These are phyloP conservation scores for Cicer chorassanicum DNA, from an alignment of 306 rosid genomes.

Conservation along the genomic window DNA sequence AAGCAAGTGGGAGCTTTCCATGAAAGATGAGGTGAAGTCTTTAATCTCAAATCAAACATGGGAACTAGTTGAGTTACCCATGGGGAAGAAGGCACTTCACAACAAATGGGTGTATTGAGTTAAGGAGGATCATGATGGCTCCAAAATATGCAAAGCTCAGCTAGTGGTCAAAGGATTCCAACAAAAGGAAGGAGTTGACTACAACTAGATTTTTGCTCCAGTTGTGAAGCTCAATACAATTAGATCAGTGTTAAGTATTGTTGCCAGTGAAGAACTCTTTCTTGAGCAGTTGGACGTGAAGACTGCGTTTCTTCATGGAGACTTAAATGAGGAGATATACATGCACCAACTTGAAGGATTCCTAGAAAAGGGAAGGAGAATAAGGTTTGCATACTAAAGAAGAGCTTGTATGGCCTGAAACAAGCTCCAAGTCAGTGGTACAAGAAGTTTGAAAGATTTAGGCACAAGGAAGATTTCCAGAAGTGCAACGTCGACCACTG, in stretches of 20 bases:
- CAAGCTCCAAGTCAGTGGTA: not conserved
- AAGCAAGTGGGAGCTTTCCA: slow-evolving; percentile 10
- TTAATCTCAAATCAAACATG: not conserved
- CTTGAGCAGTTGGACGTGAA: not conserved
- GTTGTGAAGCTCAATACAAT: slow-evolving; percentile 2
- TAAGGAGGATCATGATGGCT: too few relatives aligned
- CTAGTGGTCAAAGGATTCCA: slow-evolving; percentile 5
- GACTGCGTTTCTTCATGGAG: too few relatives aligned
- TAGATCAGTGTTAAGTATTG: not conserved
- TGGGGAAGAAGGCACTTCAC: not conserved
- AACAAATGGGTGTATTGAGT: too few relatives aligned
- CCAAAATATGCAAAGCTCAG: not conserved
- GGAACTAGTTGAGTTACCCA: not conserved
- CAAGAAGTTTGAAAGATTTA: not conserved
- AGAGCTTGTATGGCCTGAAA: not conserved
- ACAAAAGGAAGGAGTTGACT: not conserved
- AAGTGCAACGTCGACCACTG: not conserved
- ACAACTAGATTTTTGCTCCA: not conserved
- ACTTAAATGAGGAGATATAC: too few relatives aligned
- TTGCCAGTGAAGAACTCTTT: not conserved
- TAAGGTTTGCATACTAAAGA: not conserved
- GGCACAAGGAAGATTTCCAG: not conserved
- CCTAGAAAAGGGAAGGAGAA: not conserved
- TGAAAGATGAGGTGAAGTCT: slow-evolving; percentile 7
- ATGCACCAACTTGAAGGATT: not conserved